A percentile compares a stretch with the other conserved stretches of the same genome.
phyloP scores from a whole-genome alignment of 2,329 filamentous ascomycete genomes.

The Xylaria multiplex region DNA sequence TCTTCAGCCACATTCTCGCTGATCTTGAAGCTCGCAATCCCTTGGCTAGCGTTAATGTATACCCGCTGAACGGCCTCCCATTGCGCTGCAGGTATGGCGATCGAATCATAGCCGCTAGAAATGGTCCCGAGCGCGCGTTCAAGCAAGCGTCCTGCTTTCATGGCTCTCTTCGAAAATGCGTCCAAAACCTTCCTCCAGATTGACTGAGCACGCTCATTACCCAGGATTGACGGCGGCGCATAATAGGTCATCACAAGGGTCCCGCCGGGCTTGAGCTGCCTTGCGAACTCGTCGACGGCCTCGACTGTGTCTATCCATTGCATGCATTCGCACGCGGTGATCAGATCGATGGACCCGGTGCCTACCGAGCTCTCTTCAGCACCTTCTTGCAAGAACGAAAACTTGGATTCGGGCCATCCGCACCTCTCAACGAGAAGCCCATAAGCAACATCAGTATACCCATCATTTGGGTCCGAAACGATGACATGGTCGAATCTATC shows the following conservation, averaged over 20 bases:
- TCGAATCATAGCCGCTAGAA: background rate
- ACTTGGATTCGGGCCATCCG: constrained; percentile 34
- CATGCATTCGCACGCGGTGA: constrained; percentile 43
- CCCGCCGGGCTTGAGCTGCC: constrained; percentile 40
- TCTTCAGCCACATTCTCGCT: constrained; percentile 17
- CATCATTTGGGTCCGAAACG: constrained; percentile 47
- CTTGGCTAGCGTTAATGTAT: constrained; percentile 36
- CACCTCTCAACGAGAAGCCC: constrained; percentile 37
- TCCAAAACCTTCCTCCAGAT: constrained; percentile 30
- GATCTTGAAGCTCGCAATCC: constrained; percentile 18
- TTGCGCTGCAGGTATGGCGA: constrained; percentile 32
- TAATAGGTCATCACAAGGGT: constrained; percentile 42
- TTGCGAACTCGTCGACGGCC: constrained; percentile 41
- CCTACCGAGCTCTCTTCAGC: constrained; percentile 42
- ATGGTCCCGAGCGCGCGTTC: constrained; percentile 10
- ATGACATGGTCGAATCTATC: constrained; percentile 36
- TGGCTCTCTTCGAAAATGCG: constrained; percentile 10
- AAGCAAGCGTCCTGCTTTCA: background rate
- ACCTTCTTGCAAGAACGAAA: constrained; percentile 43
- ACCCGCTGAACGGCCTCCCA: constrained; percentile 37
- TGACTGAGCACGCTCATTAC: constrained; percentile 20
- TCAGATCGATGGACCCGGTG: constrained; percentile 37
- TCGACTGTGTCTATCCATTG: constrained; percentile 41
- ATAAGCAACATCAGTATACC: constrained; percentile 39
- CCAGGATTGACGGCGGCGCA: constrained; percentile 26